Base-by-base conservation (phyloP, 352 stramenopile species). In the Phytophthora pinifolia region DNA sequence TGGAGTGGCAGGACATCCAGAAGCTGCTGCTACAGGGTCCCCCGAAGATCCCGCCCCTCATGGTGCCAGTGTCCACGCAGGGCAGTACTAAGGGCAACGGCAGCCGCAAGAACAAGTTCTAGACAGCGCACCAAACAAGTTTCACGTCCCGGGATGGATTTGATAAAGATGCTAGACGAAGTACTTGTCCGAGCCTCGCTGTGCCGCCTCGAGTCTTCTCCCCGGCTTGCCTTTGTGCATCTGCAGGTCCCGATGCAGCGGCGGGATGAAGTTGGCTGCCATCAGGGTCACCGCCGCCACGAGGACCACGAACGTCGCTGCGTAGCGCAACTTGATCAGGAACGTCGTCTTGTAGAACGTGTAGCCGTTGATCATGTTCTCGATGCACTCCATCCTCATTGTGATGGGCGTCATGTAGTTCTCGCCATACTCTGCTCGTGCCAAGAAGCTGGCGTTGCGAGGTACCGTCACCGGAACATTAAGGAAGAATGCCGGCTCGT, bases 331-430 rank as follows among this genome's bases (percentile, higher is more conserved):
- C 41, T 60, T 62, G 13, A 45, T 64, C 9, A 51, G 9, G 32
- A 74, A 64, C 17, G 56, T 42, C 22, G 51, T 62, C 43, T 85
- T 86, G 59, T 86, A 88, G 62, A 91, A 91, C 25, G 74, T 67
- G 59, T 89, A 91, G 12, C 80, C 80, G 30, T 91, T 91, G 34
- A 76, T 59, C 22, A 89, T 60, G 50, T 92, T 92, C 62, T 92
- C 82, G 46, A 92, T 79, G 45, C 82, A 92, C 62, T 92, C 82
- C 59, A 92, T 74, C 38, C 77, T 72, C 56, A 81, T 92, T 0
- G 68, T 78, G 14, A 92, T 53, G 5, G 82, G 82, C 36, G 72
- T 86, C 77, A 92, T 89, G 36, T 73, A 92, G 51, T 65, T 80
- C 1, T 27, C 29, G 38, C 82, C 82, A 53, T 92, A 92, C 67